phyloP scores from a whole-genome alignment of 345 rosid species.

The Zanthoxylum bungeanum region DNA sequence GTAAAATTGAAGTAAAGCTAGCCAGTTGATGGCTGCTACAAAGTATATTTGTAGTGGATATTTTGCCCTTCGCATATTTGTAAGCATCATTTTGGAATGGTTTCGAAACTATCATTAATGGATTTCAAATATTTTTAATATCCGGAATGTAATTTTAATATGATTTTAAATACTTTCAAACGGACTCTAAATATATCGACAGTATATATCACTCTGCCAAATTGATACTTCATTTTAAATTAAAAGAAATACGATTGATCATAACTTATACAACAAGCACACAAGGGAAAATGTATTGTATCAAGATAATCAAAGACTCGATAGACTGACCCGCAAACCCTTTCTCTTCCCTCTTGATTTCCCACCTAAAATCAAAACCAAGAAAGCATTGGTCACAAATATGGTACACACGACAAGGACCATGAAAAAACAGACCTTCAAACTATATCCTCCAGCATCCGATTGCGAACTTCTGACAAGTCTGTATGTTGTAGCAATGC shows the following conservation, averaged over 20 bases:
- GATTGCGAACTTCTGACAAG: slow-evolving; percentile 19
- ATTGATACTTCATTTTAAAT: no score
- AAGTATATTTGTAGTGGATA: no score
- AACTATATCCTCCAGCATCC: slow-evolving; percentile 33
- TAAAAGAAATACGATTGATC: background rate
- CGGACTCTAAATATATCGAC: no score
- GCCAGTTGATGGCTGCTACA: no score
- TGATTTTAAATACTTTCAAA: no score
- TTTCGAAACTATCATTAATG: no score
- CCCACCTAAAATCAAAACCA: slow-evolving; percentile 14
- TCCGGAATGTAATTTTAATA: no score
- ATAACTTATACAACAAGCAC: background rate
- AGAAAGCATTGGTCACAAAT: background rate
- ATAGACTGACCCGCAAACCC: background rate
- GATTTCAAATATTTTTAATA: no score
- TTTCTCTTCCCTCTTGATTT: slow-evolving; percentile 8
- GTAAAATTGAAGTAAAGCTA: no score
- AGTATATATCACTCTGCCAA: no score
- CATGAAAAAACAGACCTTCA: slow-evolving; percentile 16
- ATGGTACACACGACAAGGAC: background rate
- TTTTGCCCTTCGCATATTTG: no score
- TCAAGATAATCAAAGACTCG: background rate
- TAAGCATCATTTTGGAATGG: no score
- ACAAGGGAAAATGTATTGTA: background rate
- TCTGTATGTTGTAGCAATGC: slow-evolving; percentile 27